Percentiles rank a stretch among this genome's conserved stretches.
Evolutionary conservation across 2,329 filamentous ascomycete genomes (phyloP).

Genomic region (Aspergillus costaricaensis): DNA sequence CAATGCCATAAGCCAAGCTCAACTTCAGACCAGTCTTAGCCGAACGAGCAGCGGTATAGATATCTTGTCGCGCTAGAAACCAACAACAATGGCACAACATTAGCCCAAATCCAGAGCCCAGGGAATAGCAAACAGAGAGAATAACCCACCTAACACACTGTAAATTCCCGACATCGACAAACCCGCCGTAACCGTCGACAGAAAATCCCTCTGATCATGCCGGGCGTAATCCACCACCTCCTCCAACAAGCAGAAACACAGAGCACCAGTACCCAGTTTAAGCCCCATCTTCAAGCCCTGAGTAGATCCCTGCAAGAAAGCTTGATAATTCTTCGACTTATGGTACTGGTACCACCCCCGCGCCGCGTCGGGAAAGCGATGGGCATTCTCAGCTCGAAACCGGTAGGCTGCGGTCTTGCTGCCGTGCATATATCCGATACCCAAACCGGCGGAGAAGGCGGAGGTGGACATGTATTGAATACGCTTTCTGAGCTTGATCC

Average conservation of each 20-base stretch:
- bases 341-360: slow-evolving; percentile 98
- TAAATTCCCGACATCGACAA: slow-evolving; percentile 83
- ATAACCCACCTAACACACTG: slow-evolving; percentile 74
- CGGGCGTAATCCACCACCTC: slow-evolving; percentile 74
- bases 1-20: slow-evolving; percentile 75
- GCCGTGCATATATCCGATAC: slow-evolving; percentile 71
- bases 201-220: slow-evolving; percentile 66
- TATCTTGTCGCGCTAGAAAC: slow-evolving; percentile 70
- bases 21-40: slow-evolving; percentile 78
- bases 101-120: slow-evolving; percentile 1
- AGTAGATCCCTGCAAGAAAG: slow-evolving; percentile 73
- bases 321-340: slow-evolving; percentile 94
- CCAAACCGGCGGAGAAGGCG: slow-evolving; percentile 69
- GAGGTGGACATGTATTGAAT: slow-evolving; percentile 65
- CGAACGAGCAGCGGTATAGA: slow-evolving; percentile 73
- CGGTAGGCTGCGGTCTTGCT: slow-evolving; percentile 73
- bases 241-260: slow-evolving; percentile 78
- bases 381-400: slow-evolving; percentile 94
- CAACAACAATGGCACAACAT: not conserved
- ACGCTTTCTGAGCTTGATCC: slow-evolving; percentile 65
- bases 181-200: slow-evolving; percentile 80
- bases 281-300: slow-evolving; percentile 73
- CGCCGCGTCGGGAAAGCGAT: slow-evolving; percentile 80
- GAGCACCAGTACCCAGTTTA: slow-evolving; percentile 70
- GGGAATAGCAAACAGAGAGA: not conserved